Evolutionary conservation across 805 yeast genomes (phyloP).

Genomic region (Dipodascus geniculatus): DNA sequence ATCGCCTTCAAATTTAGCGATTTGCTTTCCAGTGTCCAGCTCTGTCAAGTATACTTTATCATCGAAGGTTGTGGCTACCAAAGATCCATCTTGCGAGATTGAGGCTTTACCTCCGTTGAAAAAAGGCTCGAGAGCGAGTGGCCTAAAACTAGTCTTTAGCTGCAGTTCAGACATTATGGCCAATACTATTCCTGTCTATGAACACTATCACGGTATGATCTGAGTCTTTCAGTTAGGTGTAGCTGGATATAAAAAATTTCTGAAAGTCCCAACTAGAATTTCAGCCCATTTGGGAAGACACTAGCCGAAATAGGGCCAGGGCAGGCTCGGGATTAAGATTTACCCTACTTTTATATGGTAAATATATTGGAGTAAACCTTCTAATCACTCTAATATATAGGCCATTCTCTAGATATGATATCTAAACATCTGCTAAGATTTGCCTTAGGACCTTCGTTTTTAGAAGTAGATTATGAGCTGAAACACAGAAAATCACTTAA

Average conservation of each 20-base stretch:
- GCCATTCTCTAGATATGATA: no score
- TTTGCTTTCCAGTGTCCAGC: constrained; percentile 40
- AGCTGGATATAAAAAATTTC: not conserved
- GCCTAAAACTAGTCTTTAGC: constrained; percentile 32
- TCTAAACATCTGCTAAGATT: constrained; percentile 14
- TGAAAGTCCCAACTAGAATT: not conserved
- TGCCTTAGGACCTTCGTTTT: constrained; percentile 17
- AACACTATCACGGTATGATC: not conserved
- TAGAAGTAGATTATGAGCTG: constrained; percentile 9
- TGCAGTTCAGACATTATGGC: constrained; percentile 2
- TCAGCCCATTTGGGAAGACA: no score
- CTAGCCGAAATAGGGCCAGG: no score
- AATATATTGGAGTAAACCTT: no score
- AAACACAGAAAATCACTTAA: not conserved
- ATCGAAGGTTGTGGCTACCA: constrained; percentile 67
- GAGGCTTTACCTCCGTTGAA: constrained; percentile 81
- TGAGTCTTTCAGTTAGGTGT: not conserved
- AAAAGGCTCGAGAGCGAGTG: constrained; percentile 58
- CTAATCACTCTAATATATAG: no score
- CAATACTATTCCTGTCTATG: not conserved
- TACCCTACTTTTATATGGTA: no score
- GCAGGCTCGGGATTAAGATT: no score
- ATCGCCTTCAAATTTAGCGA: constrained; percentile 69
- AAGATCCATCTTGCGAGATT: constrained; percentile 44
- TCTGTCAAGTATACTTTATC: constrained; percentile 69